phyloP scores from a whole-genome alignment of 2,329 filamentous ascomycete species.

The Capronia epimyces region DNA sequence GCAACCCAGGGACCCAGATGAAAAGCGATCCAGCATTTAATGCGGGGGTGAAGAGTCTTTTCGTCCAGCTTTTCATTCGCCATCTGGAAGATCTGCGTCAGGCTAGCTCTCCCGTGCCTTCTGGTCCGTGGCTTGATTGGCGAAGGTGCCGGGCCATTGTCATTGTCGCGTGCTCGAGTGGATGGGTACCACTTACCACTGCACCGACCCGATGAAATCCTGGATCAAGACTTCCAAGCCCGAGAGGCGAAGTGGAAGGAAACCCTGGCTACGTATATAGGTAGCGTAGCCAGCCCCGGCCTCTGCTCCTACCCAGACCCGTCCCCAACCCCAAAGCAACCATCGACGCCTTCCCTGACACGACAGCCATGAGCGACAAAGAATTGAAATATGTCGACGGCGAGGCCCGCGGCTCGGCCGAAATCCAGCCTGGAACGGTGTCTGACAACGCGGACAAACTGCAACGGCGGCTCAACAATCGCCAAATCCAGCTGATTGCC shows the following conservation, averaged over 20 bases:
- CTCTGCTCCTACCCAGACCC: neutral
- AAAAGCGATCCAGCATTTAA: no score
- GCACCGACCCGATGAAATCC: neutral
- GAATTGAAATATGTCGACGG: constrained; percentile 9
- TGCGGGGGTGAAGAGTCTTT: neutral
- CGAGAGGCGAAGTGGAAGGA: neutral
- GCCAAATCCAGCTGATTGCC: constrained; percentile 53
- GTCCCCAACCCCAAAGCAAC: neutral
- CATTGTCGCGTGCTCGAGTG: neutral
- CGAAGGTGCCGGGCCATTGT: neutral
- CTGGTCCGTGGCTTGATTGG: neutral
- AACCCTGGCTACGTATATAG: neutral
- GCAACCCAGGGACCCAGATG: no score
- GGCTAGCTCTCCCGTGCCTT: neutral
- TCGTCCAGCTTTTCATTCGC: neutral
- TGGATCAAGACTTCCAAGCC: neutral
- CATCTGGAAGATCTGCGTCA: neutral
- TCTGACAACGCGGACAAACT: constrained; percentile 35
- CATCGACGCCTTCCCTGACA: neutral
- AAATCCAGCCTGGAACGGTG: constrained; percentile 15
- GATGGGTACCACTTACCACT: no score
- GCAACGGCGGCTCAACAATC: constrained; percentile 49
- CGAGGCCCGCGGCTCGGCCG: neutral
- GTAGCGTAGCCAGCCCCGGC: neutral
- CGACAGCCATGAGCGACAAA: constrained; percentile 13